Conservation (phyloP, 768 basidiomycete species). For the Russula olivacea region DNA sequence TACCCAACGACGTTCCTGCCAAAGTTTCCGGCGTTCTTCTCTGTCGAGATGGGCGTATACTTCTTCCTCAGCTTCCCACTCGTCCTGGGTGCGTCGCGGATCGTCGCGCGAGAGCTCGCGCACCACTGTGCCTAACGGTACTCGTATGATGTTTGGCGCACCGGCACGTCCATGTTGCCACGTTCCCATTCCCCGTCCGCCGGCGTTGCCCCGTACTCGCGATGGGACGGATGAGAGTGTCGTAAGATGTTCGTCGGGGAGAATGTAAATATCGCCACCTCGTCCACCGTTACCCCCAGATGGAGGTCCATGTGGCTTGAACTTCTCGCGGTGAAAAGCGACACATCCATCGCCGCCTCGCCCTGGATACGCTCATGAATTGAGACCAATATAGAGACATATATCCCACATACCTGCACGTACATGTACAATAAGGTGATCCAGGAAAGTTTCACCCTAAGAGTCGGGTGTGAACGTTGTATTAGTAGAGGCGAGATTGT, state of each 20-base stretch:
- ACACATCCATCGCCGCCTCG: slow-evolving; percentile 88
- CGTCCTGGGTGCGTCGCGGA: slow-evolving; percentile 55
- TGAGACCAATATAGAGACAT: neutral
- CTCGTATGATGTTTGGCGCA: slow-evolving; percentile 64
- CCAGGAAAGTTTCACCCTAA: slow-evolving; percentile 75
- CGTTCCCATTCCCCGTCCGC: slow-evolving; percentile 71
- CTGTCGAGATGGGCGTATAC: slow-evolving; percentile 42
- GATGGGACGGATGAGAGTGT: slow-evolving; percentile 69
- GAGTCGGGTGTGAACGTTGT: slow-evolving; percentile 8
- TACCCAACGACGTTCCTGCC: slow-evolving; percentile 66
- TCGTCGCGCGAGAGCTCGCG: slow-evolving; percentile 66
- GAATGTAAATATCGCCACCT: slow-evolving; percentile 82
- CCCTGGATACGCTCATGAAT: slow-evolving; percentile 41
- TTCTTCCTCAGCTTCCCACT: slow-evolving; percentile 71
- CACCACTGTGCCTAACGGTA: slow-evolving; percentile 89
- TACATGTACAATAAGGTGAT: slow-evolving; percentile 73
- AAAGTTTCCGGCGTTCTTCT: slow-evolving; percentile 48
- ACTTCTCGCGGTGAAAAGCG: slow-evolving; percentile 90
- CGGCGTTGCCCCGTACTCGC: slow-evolving; percentile 60
- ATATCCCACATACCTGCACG: slow-evolving; percentile 49
- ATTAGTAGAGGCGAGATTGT: neutral
- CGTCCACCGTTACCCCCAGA: slow-evolving; percentile 91
- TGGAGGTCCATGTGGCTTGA: slow-evolving; percentile 75
- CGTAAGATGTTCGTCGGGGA: slow-evolving; percentile 70
- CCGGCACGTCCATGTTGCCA: slow-evolving; percentile 83